These are phyloP conservation scores for Alternaria arborescens DNA, from an alignment of 2,329 filamentous ascomycete species.

Conservation along the genomic window DNA sequence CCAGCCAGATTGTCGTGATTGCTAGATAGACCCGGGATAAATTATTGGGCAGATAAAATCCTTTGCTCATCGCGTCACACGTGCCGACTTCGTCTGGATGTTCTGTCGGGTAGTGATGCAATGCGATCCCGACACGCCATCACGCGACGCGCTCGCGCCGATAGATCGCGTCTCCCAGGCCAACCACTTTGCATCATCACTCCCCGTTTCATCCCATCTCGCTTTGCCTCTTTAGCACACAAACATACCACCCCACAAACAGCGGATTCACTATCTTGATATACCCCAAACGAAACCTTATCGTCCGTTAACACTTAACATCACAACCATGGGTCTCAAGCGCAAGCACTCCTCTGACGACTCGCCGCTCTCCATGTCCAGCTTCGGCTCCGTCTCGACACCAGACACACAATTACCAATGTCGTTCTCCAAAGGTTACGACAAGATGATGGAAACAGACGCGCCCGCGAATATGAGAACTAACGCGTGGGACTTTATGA, in stretches of 20 bases:
- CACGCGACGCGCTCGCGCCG: slow-evolving; percentile 23
- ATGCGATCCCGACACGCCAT: slow-evolving; percentile 3
- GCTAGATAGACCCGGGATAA: no score
- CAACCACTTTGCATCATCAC: slow-evolving; percentile 38
- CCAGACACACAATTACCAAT: slow-evolving; percentile 42
- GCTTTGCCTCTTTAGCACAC: slow-evolving; percentile 5
- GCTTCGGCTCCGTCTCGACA: slow-evolving; percentile 44
- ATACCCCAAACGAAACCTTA: not conserved
- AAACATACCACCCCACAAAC: not conserved
- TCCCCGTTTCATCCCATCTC: slow-evolving; percentile 18
- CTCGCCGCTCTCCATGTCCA: slow-evolving; percentile 56
- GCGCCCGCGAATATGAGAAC: slow-evolving; percentile 9
- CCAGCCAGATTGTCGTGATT: not conserved
- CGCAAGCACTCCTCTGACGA: slow-evolving; percentile 64
- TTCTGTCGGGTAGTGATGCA: not conserved
- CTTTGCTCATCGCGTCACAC: not conserved
- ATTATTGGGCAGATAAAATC: not conserved
- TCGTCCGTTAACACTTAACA: not conserved
- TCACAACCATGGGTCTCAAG: slow-evolving; percentile 61
- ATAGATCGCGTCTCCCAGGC: slow-evolving; percentile 20
- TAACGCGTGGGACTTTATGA: slow-evolving; percentile 38
- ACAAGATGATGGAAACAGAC: slow-evolving; percentile 41
- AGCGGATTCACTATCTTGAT: not conserved
- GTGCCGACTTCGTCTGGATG: not conserved
- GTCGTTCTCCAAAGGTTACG: slow-evolving; percentile 28